A percentile compares a stretch with the other conserved stretches of the same genome.
These are phyloP conservation scores for Colletotrichum lini DNA, from an alignment of 2,329 filamentous ascomycete genomes.

Conservation along the genomic window DNA sequence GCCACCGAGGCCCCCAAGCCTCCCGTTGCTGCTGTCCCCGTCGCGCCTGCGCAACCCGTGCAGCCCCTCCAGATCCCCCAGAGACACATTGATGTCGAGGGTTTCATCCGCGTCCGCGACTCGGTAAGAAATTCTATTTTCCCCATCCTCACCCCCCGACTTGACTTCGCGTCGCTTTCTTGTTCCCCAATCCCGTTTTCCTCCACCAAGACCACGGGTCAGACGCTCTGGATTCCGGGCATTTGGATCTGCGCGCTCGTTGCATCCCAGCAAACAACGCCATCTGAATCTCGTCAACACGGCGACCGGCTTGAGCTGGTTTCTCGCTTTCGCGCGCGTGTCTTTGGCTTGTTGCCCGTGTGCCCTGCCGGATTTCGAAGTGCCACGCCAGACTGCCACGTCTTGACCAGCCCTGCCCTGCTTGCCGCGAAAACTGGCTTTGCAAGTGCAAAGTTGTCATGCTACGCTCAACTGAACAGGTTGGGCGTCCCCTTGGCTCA, in stretches of 20 bases:
- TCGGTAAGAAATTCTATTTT: constrained; percentile 71
- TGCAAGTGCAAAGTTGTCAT: neutral
- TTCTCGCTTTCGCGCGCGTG: neutral
- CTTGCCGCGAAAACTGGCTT: neutral
- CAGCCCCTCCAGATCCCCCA: constrained; percentile 45
- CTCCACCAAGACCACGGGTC: neutral
- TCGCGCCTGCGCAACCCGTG: constrained; percentile 52
- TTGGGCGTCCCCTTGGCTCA: constrained; percentile 19
- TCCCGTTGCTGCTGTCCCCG: constrained; percentile 50
- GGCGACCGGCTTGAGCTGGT: neutral
- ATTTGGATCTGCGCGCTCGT: constrained; percentile 28
- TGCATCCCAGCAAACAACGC: constrained; percentile 30
- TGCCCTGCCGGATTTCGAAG: neutral
- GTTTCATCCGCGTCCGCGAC: constrained; percentile 85
- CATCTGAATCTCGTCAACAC: neutral
- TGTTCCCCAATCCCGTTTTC: neutral
- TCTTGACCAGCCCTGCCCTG: constrained; percentile 2
- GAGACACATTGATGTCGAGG: constrained; percentile 74
- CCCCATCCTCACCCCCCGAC: neutral
- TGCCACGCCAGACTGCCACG: neutral
- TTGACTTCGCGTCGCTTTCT: neutral
- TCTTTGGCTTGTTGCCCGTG: neutral
- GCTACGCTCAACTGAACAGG: neutral
- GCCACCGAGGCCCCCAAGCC: constrained; percentile 56
- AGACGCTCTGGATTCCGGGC: neutral